Conservation (phyloP, 2,329 filamentous ascomycete species). For the Phoma sp. region DNA sequence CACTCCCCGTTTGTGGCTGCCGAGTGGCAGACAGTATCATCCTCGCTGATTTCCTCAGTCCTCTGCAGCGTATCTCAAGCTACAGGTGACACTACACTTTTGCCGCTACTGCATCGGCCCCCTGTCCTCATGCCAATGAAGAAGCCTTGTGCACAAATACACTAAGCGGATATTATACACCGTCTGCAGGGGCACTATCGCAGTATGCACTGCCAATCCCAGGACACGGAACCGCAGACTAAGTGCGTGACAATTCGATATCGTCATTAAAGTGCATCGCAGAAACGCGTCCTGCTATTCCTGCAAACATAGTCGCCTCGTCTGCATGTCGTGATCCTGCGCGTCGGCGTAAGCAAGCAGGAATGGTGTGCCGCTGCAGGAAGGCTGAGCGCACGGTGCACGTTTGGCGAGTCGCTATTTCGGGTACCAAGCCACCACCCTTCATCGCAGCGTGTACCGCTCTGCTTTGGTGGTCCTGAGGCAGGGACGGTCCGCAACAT, state of each 20-base stretch:
- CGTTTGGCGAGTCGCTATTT: constrained; percentile 40
- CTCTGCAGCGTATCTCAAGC: constrained; percentile 1
- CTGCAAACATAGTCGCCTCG: constrained; percentile 22
- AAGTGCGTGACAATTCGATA: not conserved
- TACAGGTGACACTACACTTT: constrained; percentile 27
- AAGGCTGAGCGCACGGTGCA: constrained; percentile 41
- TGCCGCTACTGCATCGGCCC: constrained; percentile 18
- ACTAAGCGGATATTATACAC: constrained; percentile 12
- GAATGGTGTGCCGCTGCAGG: constrained; percentile 34
- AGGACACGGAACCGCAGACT: not conserved
- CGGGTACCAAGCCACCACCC: constrained; percentile 43
- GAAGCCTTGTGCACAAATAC: constrained; percentile 1
- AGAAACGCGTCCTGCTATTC: constrained; percentile 6
- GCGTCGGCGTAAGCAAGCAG: constrained; percentile 34
- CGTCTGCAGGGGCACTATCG: not conserved
- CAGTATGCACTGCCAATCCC: not conserved
- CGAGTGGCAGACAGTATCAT: not conserved
- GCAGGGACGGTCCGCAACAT: constrained; percentile 50
- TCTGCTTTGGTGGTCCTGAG: constrained; percentile 34
- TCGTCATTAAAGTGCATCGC: constrained; percentile 1
- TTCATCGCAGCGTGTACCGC: constrained; percentile 38
- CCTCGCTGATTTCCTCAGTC: not conserved
- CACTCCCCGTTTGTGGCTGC: not conserved
- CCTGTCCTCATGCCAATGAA: constrained; percentile 1
- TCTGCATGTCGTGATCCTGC: constrained; percentile 32